These are phyloP conservation scores for Colletotrichum cereale DNA, from an alignment of 2,329 filamentous ascomycete species.

Conservation along the genomic window DNA sequence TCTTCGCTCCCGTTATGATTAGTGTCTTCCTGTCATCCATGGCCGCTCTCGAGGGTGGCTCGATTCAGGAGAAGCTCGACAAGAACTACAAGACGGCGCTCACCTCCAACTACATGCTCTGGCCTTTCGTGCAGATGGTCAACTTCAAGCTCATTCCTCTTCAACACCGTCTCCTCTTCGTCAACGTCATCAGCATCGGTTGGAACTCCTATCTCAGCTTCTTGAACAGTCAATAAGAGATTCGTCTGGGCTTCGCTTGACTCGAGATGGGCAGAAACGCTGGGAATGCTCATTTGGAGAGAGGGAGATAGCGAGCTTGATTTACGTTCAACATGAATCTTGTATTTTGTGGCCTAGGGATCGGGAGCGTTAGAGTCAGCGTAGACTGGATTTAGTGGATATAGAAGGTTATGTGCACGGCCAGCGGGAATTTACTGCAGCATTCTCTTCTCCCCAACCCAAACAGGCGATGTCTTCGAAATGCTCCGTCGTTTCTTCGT, in stretches of 20 bases:
- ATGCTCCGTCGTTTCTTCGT: too few species aligned
- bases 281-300: background rate
- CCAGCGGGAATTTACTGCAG: slow-evolving; percentile 5
- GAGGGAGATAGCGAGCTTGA: background rate
- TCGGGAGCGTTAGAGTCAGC: background rate
- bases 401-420: slow-evolving; percentile 6
- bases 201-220: slow-evolving; percentile 76
- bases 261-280: background rate
- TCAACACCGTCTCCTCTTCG: slow-evolving; percentile 85
- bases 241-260: background rate
- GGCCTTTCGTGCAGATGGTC: slow-evolving; percentile 85
- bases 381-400: slow-evolving; percentile 20
- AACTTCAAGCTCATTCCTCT: slow-evolving; percentile 92
- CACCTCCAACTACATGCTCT: slow-evolving; percentile 87
- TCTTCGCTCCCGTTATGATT: slow-evolving; percentile 89
- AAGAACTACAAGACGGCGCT: slow-evolving; percentile 79
- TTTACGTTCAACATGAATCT: background rate
- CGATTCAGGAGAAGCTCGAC: slow-evolving; percentile 74
- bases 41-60: slow-evolving; percentile 81
- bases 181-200: slow-evolving; percentile 81
- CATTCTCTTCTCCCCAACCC: background rate
- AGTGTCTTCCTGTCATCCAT: slow-evolving; percentile 85
- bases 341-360: background rate
- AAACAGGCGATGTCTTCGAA: background rate
- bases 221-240: slow-evolving; percentile 63